Evolutionary conservation across 1,139 yeast genomes (phyloP).

Genomic region (Blastobotrys apis): DNA sequence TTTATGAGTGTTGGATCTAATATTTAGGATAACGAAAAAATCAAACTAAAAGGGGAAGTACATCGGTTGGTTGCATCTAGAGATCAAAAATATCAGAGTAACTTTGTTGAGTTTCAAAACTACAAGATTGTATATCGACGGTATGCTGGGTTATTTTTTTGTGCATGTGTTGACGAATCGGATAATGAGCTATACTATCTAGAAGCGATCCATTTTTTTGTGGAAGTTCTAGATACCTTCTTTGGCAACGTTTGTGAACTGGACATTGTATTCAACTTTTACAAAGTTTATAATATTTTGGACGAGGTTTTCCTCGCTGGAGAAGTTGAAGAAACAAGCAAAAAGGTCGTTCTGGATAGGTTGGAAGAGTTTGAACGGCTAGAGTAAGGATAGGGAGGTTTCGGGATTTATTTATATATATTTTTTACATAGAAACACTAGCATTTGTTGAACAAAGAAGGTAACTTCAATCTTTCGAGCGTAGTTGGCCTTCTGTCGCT

Average conservation of each 20-base stretch:
- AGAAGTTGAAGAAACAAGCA: conserved; percentile 77
- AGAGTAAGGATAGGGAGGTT: conserved; percentile 20
- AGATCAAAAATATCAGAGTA: conserved; percentile 69
- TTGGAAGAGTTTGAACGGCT: conserved; percentile 40
- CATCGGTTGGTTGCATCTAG: conserved; percentile 76
- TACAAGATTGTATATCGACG: conserved; percentile 78
- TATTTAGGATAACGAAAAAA: conserved; percentile 51
- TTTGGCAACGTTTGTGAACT: conserved; percentile 92
- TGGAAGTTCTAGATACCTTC: conserved; percentile 80
- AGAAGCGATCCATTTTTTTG: conserved; percentile 82
- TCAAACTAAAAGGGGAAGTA: conserved; percentile 55
- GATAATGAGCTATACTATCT: conserved; percentile 81
- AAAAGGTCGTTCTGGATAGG: conserved; percentile 67
- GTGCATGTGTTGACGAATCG: conserved; percentile 65
- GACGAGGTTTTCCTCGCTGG: conserved; percentile 86
- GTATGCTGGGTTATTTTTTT: conserved; percentile 87
- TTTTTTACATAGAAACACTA: too few relatives aligned
- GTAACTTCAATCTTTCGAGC: too few relatives aligned
- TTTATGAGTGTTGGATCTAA: too few relatives aligned
- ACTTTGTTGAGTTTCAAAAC: conserved; percentile 49
- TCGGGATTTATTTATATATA: background rate
- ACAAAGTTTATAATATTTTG: conserved; percentile 82
- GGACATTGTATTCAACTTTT: conserved; percentile 89
- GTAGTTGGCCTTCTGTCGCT: too few relatives aligned
- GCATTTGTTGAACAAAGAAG: too few relatives aligned